Conservation (phyloP, 1,139 yeast genomes). For the Magnusiomyces paraingens region DNA sequence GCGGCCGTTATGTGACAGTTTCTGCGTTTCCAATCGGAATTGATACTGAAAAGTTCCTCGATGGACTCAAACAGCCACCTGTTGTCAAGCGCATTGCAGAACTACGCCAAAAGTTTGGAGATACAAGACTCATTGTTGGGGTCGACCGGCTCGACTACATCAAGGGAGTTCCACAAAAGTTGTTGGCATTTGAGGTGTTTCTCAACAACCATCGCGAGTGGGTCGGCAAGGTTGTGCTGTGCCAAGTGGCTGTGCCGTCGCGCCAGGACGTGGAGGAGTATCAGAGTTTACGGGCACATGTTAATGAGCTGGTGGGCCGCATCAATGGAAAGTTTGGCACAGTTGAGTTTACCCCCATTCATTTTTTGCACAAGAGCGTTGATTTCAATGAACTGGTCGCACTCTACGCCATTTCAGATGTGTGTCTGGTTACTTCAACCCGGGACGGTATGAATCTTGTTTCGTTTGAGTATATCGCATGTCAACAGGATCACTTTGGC, state of each 20-base stretch:
- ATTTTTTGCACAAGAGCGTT: constrained; percentile 87
- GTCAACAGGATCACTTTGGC: constrained; percentile 85
- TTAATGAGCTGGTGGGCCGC: constrained; percentile 92
- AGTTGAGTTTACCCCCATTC: constrained; percentile 95
- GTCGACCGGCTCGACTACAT: constrained; percentile 94
- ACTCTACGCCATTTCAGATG: constrained; percentile 78
- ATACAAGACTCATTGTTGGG: constrained; percentile 83
- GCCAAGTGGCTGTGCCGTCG: constrained; percentile 96
- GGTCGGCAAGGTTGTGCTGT: constrained; percentile 93
- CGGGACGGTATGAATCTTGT: constrained; percentile 99
- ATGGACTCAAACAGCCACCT: constrained; percentile 58
- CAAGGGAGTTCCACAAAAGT: constrained; percentile 95
- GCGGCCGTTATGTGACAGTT: constrained; percentile 71
- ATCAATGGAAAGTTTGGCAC: constrained; percentile 96
- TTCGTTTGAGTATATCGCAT: constrained; percentile 91
- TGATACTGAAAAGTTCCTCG: constrained; percentile 84
- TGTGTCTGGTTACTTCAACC: constrained; percentile 87
- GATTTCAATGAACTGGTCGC: constrained; percentile 88
- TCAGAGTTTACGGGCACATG: constrained; percentile 87
- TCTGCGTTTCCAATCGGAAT: constrained; percentile 99
- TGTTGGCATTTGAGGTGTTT: constrained; percentile 92
- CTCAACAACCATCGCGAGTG: constrained; percentile 92
- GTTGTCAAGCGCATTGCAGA: constrained; percentile 63
- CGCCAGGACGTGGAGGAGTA: constrained; percentile 98
- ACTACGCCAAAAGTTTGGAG: constrained; percentile 57